These are phyloP conservation scores for Xylariaceae sp. DNA, from an alignment of 2,329 filamentous ascomycete species.

Conservation along the genomic window DNA sequence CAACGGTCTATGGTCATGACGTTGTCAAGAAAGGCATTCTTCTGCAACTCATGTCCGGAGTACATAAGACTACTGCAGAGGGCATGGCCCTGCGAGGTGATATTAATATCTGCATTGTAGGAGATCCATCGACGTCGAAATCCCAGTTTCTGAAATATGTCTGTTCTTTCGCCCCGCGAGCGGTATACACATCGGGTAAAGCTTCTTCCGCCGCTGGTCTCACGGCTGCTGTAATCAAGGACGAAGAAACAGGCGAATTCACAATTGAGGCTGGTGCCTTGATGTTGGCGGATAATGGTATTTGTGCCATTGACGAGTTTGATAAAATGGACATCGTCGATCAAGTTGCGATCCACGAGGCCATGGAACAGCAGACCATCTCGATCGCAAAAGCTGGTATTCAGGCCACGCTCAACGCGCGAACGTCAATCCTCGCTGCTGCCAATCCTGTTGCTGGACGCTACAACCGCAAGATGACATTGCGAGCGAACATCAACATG, in stretches of 20 bases:
- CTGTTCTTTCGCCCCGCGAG: conserved; percentile 93
- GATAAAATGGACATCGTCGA: conserved; percentile 99
- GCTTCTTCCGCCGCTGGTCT: conserved; percentile 97
- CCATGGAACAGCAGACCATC: conserved; percentile 99
- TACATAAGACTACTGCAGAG: conserved; percentile 89
- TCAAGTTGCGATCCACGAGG: conserved; percentile 99
- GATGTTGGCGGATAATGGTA: conserved; percentile 96
- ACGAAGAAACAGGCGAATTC: conserved; percentile 98
- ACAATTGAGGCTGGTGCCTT: conserved; percentile 98
- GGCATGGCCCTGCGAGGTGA: conserved; percentile 96
- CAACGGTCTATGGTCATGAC: conserved; percentile 96
- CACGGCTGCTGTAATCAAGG: conserved; percentile 95
- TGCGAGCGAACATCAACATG: conserved; percentile 97
- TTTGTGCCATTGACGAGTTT: conserved; percentile 98
- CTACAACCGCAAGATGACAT: conserved; percentile 95
- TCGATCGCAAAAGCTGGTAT: conserved; percentile 99
- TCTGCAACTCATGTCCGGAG: conserved; percentile 93
- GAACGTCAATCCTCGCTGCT: conserved; percentile 93
- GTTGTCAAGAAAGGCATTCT: conserved; percentile 97
- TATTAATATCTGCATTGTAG: conserved; percentile 98
- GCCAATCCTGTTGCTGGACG: conserved; percentile 95
- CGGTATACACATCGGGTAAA: conserved; percentile 97
- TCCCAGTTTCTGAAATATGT: conserved; percentile 99
- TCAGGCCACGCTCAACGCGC: conserved; percentile 94
- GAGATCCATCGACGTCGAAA: conserved; percentile 95